phyloP scores from a whole-genome alignment of 331 rosid species.

The Quercus lobata region DNA sequence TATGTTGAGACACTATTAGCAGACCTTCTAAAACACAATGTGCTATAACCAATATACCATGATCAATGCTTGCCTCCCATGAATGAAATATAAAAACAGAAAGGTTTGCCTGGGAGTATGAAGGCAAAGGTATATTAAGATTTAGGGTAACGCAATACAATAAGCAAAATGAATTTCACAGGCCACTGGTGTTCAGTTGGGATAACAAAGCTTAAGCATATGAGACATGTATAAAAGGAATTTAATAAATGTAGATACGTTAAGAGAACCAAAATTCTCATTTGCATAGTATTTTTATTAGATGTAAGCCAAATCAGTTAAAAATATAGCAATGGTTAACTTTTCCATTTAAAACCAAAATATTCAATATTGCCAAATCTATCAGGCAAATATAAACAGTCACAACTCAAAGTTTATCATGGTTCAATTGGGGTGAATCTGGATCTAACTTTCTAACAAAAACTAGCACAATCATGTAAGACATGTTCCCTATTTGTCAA shows the following conservation, averaged over 20 bases:
- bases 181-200: not conserved
- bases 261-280: not conserved
- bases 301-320: not conserved
- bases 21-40: conserved; percentile 27
- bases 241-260: too few relatives aligned
- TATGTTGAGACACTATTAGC: conserved; percentile 34
- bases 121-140: conserved; percentile 13
- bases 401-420: not conserved
- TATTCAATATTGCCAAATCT: not conserved
- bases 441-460: too few relatives aligned
- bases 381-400: not conserved
- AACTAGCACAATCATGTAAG: too few relatives aligned
- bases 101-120: conserved; percentile 35
- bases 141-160: not conserved
- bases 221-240: too few relatives aligned
- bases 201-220: not conserved
- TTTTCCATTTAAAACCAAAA: not conserved
- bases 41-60: conserved; percentile 32
- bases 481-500: too few relatives aligned
- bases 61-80: conserved; percentile 35
- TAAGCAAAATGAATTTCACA: not conserved
- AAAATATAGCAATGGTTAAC: not conserved
- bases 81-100: conserved; percentile 33
- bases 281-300: not conserved
- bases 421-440: too few relatives aligned